Percentiles rank a stretch among this genome's conserved stretches.
These are phyloP conservation scores for Cylindrodendrum hubeiense DNA, from an alignment of 2,329 filamentous ascomycete species.

Conservation along the genomic window DNA sequence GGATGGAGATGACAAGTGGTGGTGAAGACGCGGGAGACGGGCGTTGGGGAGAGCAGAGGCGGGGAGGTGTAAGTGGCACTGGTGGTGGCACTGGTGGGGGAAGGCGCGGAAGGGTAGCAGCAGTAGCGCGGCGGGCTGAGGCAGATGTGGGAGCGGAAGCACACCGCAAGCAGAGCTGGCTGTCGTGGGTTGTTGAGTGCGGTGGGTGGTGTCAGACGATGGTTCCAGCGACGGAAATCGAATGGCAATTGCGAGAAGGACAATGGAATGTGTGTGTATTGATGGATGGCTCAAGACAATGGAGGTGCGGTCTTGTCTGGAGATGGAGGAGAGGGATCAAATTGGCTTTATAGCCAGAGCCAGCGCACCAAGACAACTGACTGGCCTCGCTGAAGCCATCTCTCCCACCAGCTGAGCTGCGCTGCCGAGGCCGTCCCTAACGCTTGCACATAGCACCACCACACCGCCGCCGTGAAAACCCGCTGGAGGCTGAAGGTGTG, in stretches of 20 bases:
- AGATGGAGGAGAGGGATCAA: conserved; percentile 8
- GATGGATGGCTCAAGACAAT: conserved; percentile 6
- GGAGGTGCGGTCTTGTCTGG: background rate
- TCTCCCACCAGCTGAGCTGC: conserved; percentile 11
- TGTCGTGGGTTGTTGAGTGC: background rate
- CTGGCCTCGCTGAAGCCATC: conserved; percentile 31
- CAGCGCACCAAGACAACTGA: background rate
- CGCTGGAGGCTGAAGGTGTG: background rate
- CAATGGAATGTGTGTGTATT: conserved; percentile 5
- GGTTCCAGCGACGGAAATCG: background rate
- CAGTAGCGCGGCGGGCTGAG: conserved; percentile 15
- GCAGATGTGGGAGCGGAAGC: conserved; percentile 11
- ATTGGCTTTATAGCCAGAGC: conserved; percentile 38
- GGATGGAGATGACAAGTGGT: background rate
- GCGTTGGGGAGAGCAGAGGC: background rate
- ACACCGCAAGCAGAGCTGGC: background rate
- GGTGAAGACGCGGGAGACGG: background rate
- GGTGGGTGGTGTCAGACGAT: background rate
- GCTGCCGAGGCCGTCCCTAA: conserved; percentile 15
- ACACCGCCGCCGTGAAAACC: background rate
- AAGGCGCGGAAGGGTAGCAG: conserved; percentile 9
- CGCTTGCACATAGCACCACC: background rate
- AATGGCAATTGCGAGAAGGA: background rate
- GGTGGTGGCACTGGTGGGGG: conserved; percentile 19
- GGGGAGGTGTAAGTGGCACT: conserved; percentile 20